phyloP scores from a whole-genome alignment of 208 protist species.

The Borovskyia barvae region DNA sequence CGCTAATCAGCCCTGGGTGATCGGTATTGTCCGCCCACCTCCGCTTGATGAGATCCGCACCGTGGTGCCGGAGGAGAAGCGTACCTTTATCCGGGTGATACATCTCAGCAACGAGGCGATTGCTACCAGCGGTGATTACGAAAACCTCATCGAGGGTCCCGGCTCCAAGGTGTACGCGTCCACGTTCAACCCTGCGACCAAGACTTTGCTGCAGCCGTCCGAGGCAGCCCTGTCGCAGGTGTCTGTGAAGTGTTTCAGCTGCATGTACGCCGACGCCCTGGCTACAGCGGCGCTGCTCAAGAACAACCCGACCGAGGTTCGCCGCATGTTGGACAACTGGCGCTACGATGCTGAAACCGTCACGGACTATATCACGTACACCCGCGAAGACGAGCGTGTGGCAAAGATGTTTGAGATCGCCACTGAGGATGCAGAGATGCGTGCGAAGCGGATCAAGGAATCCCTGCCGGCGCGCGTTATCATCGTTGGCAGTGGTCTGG shows the following conservation, averaged over 20 bases:
- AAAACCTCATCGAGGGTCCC: conserved; percentile 51
- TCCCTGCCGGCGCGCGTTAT: conserved; percentile 69
- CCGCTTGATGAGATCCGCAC: conserved; percentile 35
- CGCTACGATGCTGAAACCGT: conserved; percentile 53
- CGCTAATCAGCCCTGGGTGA: conserved; percentile 30
- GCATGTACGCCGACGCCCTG: conserved; percentile 84
- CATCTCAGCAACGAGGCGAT: conserved; percentile 60
- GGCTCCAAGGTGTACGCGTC: conserved; percentile 44
- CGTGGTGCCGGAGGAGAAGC: conserved; percentile 25
- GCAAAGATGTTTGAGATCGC: conserved; percentile 72
- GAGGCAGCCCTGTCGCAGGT: conserved; percentile 58
- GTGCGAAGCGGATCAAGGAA: conserved; percentile 52
- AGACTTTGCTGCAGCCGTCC: conserved; percentile 37
- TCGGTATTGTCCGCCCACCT: conserved; percentile 55
- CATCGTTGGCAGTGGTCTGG: conserved; percentile 85
- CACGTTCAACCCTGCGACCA: conserved; percentile 33
- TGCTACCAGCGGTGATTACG: conserved; percentile 65
- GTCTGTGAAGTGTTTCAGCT: conserved; percentile 72
- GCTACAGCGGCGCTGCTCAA: conserved; percentile 69
- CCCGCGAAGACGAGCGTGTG: conserved; percentile 56
- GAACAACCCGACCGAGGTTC: conserved; percentile 50
- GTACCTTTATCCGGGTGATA: conserved; percentile 46
- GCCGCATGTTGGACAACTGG: conserved; percentile 65
- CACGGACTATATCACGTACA: conserved; percentile 68
- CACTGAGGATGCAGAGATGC: conserved; percentile 49